Evolutionary conservation across 305 asterid species (phyloP), one percentile per base, ranked within the genome.

Genomic region (Fraxinus sp.): DNA sequence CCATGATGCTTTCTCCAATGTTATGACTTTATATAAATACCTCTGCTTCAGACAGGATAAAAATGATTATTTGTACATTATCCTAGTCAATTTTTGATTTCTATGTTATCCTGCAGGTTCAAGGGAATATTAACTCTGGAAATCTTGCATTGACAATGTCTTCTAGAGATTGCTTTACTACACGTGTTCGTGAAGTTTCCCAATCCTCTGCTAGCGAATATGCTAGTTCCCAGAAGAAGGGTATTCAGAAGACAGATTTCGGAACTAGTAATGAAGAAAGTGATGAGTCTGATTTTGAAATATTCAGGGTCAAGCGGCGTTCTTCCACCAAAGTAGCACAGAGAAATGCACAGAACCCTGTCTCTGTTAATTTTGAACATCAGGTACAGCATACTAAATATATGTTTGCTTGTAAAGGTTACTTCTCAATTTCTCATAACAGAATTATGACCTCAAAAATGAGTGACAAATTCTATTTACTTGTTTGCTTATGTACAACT

Each of bases 231-330:
- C 87, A 83, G 74, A 80, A 83, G 71, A 80, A 76, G 30, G 84
- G 80, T 41, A 68, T 77, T 62, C 87, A 66, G 49, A 82, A 78
- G 59, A 77, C 79, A 75, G 89, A 84, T 59, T 64, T 75, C 84
- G 77, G 87, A 83, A 80, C 80, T 80, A 68, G 78, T 74, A 85
- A 83, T 83, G 93, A 89, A 81, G 93, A 88, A 81, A 89, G 91
- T 71, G 97, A 91, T 7, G 93, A 90, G 77, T 95, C 96, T 79
- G 98, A 95, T 89, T 89, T 94, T 72, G 98, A 91, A 86, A 89
- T 90, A 78, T 95, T 95, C 82, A 86, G 98, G 84, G 98, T 95
- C 79, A 95, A 93, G 88, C 84, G 98, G 71, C 87, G 97, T 64
- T 88, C 95, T 81, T 88, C 90, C 46, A 83, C 86, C 41, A 93